These are phyloP conservation scores for Paramyrothecium sp. DNA, from an alignment of 2,329 filamentous ascomycete genomes.

Conservation along the genomic window DNA sequence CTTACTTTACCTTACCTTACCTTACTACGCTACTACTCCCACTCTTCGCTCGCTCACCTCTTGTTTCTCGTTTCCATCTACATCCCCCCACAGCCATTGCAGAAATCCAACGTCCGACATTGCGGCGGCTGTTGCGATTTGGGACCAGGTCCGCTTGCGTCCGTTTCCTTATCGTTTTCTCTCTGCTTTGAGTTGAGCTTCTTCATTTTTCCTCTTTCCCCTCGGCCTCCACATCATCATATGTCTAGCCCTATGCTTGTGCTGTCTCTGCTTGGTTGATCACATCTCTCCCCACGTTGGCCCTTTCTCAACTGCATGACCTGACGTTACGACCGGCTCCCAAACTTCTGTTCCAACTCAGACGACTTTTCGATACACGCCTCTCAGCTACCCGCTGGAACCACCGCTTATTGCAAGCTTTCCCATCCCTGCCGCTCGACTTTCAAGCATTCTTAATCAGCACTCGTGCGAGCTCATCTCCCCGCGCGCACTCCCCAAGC, in stretches of 20 bases:
- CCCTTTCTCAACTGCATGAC: too few relatives aligned
- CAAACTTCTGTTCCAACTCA: slow-evolving; percentile 11
- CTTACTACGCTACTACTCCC: too few relatives aligned
- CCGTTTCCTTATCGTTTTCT: slow-evolving; percentile 18
- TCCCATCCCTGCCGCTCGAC: too few relatives aligned
- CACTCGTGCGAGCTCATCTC: too few relatives aligned
- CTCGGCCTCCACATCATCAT: slow-evolving; percentile 20
- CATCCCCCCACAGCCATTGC: background rate
- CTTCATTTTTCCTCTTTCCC: slow-evolving; percentile 13
- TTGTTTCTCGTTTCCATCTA: background rate
- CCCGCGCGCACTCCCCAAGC: too few relatives aligned
- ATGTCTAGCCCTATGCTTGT: slow-evolving; percentile 7
- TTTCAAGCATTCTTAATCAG: too few relatives aligned
- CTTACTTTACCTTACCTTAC: too few relatives aligned
- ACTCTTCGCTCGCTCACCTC: background rate
- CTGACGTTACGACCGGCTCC: too few relatives aligned
- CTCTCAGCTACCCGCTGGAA: too few relatives aligned
- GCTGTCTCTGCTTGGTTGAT: slow-evolving; percentile 6
- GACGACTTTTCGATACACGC: too few relatives aligned
- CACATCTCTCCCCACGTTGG: slow-evolving; percentile 13
- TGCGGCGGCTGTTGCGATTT: slow-evolving; percentile 4
- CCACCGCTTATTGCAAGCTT: too few relatives aligned
- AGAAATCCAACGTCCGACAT: background rate
- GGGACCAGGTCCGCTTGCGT: slow-evolving; percentile 17
- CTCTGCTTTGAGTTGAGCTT: slow-evolving; percentile 16